Conservation (phyloP, 495 filamentous ascomycete genomes). For the Ramalina intermedia region DNA sequence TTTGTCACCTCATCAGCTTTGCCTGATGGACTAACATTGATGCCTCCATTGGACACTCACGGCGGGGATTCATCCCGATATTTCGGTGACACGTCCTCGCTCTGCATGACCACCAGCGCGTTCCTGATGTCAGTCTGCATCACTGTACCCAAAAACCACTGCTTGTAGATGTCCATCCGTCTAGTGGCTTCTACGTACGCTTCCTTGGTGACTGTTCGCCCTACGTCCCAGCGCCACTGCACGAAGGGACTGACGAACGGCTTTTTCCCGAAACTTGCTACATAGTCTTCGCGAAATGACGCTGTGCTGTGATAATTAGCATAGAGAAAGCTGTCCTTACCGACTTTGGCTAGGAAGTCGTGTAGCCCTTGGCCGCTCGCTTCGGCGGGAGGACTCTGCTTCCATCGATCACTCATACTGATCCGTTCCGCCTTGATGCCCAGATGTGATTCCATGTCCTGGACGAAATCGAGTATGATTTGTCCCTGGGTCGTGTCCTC, state of each 20-base stretch:
- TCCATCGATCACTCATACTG: neutral
- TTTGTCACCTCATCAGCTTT: neutral
- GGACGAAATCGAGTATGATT: neutral
- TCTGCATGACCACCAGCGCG: constrained; percentile 3
- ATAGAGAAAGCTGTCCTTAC: neutral
- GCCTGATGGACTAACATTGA: neutral
- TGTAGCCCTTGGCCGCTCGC: neutral
- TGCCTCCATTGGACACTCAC: no score
- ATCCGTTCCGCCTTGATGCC: neutral
- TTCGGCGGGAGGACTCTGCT: neutral
- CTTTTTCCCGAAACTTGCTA: neutral
- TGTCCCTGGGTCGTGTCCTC: neutral
- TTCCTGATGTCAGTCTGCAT: neutral
- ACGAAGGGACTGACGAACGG: constrained; percentile 4
- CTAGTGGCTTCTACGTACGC: neutral
- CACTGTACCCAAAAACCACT: constrained; percentile 1
- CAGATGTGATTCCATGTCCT: neutral
- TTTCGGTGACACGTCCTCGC: neutral
- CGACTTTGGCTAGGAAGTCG: constrained; percentile 2
- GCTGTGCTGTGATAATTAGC: neutral
- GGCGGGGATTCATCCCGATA: constrained; percentile 1
- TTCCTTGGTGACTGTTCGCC: neutral
- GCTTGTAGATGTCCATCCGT: constrained; percentile 2
- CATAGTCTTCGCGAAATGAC: neutral
- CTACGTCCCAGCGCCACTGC: neutral